Percentiles rank a stretch among this genome's conserved stretches.
These are phyloP conservation scores for Lachancea mirantina DNA, from an alignment of 805 yeast species.

Conservation along the genomic window DNA sequence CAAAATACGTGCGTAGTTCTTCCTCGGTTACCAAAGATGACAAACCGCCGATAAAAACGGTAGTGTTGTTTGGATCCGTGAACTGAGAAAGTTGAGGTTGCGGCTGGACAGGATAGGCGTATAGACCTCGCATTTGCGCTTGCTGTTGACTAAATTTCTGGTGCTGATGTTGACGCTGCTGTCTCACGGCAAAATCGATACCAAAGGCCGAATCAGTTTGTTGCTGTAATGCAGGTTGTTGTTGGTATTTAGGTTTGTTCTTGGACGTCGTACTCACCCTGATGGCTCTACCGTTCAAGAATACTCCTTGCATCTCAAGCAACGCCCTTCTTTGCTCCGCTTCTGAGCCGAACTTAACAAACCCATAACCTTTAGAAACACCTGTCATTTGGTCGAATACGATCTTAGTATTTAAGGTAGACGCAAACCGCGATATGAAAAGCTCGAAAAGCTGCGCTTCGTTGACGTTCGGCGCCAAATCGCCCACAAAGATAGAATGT, in stretches of 20 bases:
- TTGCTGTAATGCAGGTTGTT: constrained; percentile 13
- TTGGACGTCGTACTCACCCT: constrained; percentile 66
- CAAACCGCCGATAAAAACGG: constrained; percentile 63
- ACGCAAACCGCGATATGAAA: constrained; percentile 63
- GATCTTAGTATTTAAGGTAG: constrained; percentile 68
- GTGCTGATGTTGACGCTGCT: constrained; percentile 12
- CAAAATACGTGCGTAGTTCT: constrained; percentile 54
- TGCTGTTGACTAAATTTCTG: constrained; percentile 3
- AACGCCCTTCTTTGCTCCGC: constrained; percentile 67
- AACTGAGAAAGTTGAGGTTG: constrained; percentile 54
- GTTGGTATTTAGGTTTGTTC: constrained; percentile 25
- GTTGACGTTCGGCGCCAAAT: constrained; percentile 63
- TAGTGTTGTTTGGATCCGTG: constrained; percentile 78
- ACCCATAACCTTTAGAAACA: constrained; percentile 78
- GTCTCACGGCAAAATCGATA: constrained; percentile 12
- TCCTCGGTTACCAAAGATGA: constrained; percentile 50
- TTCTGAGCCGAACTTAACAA: constrained; percentile 65
- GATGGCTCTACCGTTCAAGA: constrained; percentile 66
- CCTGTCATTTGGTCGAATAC: constrained; percentile 69
- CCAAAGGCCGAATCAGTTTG: constrained; percentile 1
- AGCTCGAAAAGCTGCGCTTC: constrained; percentile 58
- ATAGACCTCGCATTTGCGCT: constrained; percentile 14
- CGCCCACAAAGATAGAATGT: constrained; percentile 79
- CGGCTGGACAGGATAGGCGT: constrained; percentile 32
- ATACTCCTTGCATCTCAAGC: constrained; percentile 73